Conservation (phyloP, 1,139 yeast genomes). For the Candida albicans region DNA sequence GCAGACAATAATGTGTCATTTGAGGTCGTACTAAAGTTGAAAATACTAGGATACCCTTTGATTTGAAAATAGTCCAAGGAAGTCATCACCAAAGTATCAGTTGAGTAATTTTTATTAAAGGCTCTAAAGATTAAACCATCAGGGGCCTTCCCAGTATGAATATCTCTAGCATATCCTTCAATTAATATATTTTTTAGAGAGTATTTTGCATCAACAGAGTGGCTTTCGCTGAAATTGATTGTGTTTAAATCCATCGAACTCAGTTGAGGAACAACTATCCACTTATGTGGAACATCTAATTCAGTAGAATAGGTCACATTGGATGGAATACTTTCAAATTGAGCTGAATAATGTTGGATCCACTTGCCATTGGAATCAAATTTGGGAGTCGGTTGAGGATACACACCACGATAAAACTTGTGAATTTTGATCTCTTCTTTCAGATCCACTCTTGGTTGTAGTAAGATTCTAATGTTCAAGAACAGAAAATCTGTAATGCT, state of each 20-base stretch:
- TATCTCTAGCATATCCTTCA: slow-evolving; percentile 69
- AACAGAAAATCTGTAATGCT: slow-evolving; percentile 42
- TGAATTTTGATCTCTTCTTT: slow-evolving; percentile 46
- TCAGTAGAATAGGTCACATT: slow-evolving; percentile 55
- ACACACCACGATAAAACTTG: slow-evolving; percentile 57
- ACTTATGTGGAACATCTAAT: slow-evolving; percentile 61
- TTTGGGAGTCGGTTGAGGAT: slow-evolving; percentile 32
- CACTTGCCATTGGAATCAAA: slow-evolving; percentile 42
- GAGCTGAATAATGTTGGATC: slow-evolving; percentile 14
- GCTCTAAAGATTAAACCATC: slow-evolving; percentile 51
- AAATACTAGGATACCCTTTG: slow-evolving; percentile 66
- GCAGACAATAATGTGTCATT: slow-evolving; percentile 45
- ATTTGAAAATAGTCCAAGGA: slow-evolving; percentile 77
- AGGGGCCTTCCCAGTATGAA: slow-evolving; percentile 38
- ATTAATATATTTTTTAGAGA: slow-evolving; percentile 51
- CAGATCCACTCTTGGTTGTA: slow-evolving; percentile 53
- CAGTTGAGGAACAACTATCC: slow-evolving; percentile 55
- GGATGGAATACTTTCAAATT: slow-evolving; percentile 40
- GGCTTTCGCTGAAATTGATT: slow-evolving; percentile 38
- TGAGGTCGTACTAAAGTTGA: slow-evolving; percentile 45
- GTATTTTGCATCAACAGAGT: slow-evolving; percentile 18
- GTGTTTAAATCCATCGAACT: slow-evolving; percentile 63
- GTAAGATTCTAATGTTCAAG: slow-evolving; percentile 51
- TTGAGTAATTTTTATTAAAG: slow-evolving; percentile 8
- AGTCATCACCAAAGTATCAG: slow-evolving; percentile 69